These are phyloP conservation scores for Talaromyces marneffei DNA, from an alignment of 2,329 filamentous ascomycete species.

Conservation along the genomic window DNA sequence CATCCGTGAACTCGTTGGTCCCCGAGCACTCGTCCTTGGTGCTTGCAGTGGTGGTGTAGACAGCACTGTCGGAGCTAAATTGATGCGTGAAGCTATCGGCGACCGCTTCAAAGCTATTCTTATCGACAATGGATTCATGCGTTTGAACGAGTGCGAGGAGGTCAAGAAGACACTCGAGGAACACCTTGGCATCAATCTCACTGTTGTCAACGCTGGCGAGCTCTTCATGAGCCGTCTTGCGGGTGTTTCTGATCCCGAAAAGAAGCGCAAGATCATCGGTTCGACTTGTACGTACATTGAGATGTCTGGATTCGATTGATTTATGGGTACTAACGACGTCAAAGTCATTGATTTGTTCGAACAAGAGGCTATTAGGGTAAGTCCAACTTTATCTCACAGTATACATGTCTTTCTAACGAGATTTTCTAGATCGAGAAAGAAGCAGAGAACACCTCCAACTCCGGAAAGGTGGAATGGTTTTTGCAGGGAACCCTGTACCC, in stretches of 20 bases:
- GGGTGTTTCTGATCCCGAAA: conserved; percentile 74
- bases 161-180: conserved; percentile 74
- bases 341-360: conserved; percentile 78
- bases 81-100: conserved; percentile 79
- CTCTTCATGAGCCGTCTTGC: conserved; percentile 70
- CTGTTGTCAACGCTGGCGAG: conserved; percentile 72
- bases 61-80: conserved; percentile 75
- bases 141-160: conserved; percentile 73
- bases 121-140: conserved; percentile 80
- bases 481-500: conserved; percentile 82
- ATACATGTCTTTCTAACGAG: not conserved
- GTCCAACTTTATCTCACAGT: not conserved
- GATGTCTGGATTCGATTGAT: no score
- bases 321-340: not conserved
- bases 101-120: conserved; percentile 68
- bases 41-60: conserved; percentile 82
- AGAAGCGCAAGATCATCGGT: conserved; percentile 88
- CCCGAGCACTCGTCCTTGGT: conserved; percentile 73
- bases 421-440: conserved; percentile 59
- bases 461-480: conserved; percentile 78
- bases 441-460: conserved; percentile 59
- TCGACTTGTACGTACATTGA: conserved; percentile 26
- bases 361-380: conserved; percentile 56
- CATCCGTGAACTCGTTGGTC: conserved; percentile 76
- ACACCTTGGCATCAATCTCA: conserved; percentile 84